Conservation (phyloP, 768 basidiomycete genomes). For the Ramaria sp. region DNA sequence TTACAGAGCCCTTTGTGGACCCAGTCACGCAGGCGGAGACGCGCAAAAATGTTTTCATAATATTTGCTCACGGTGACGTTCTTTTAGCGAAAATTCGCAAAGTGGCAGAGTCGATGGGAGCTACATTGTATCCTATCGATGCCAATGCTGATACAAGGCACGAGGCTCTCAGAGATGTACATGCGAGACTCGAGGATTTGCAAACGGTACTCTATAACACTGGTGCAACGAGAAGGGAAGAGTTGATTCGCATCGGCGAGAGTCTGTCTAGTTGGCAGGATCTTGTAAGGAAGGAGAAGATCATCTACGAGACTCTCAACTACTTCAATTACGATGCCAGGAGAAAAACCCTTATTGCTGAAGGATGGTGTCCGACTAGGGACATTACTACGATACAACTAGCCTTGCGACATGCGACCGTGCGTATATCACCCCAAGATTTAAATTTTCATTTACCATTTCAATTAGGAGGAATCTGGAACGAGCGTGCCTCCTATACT, state of each 20-base stretch:
- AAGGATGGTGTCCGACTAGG: constrained; percentile 94
- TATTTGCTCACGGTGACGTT: constrained; percentile 93
- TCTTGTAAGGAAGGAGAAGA: constrained; percentile 89
- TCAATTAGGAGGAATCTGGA: constrained; percentile 71
- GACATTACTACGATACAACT: constrained; percentile 81
- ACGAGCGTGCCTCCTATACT: constrained; percentile 88
- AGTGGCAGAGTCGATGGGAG: constrained; percentile 98
- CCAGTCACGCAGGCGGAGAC: constrained; percentile 73
- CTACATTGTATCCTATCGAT: constrained; percentile 93
- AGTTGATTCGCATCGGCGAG: constrained; percentile 80
- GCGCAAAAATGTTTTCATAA: constrained; percentile 98
- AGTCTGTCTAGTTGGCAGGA: constrained; percentile 84
- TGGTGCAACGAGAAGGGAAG: constrained; percentile 64
- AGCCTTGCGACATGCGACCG: constrained; percentile 82
- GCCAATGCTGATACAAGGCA: constrained; percentile 86
- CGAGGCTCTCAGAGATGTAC: constrained; percentile 83
- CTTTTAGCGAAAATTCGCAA: constrained; percentile 95
- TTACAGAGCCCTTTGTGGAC: constrained; percentile 85
- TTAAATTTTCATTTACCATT: not conserved
- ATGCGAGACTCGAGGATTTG: constrained; percentile 81
- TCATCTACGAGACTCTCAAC: constrained; percentile 93
- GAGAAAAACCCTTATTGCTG: constrained; percentile 89
- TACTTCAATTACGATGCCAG: constrained; percentile 90
- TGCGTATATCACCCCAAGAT: constrained; percentile 18
- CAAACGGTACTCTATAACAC: constrained; percentile 87